Base-by-base conservation (phyloP, 1,284 basidiomycete species). In the Coniophora puteana region DNA sequence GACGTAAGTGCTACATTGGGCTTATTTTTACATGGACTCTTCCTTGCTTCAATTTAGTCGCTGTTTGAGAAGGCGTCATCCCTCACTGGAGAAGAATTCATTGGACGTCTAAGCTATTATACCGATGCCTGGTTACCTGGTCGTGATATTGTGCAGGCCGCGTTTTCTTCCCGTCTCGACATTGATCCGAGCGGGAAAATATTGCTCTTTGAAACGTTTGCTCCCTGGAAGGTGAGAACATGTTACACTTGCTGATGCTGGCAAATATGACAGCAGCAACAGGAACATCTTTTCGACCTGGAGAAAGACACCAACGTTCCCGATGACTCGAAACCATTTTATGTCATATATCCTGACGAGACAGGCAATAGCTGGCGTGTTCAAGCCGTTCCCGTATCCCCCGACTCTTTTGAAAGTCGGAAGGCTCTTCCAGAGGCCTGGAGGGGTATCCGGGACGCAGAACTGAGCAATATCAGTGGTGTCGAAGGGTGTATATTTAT, bases 241-340 rank as follows among this genome's bases (percentile, higher is more conserved):
- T 34, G 41, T 35, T 11, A 20, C 22, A 21, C 13, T 18, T 33
- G 36, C 11, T 34, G 39, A 36, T 40, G 39, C 45, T 44, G 36
- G 2, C 31, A 5, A 18, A 28, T 44, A 21, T 24, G 4, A 27
- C 18, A 13, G 18, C n/a, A 24, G n/a, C 24, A 16, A 10, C 48
- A 95, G 89, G 92, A 96, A 53, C 95, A 99, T 61, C 74, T 98
- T 12, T 95, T 93, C 62, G 80, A 88, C 41, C 72, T 96, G 30
- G 95, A 98, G 62, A 57, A 59, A 4, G 79, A 81, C 48, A 61
- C 70, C 13, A 49, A 54, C 4, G 63, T 79, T 27, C 46, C 71
- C 0, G 62, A 59, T 2, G 60, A 70, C 12, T 65, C 69, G 43
- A 69, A 82, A 54, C 78, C 86, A 0, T 71, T 90, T 36, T 99